Evolutionary conservation across 495 filamentous ascomycete species (phyloP), one percentile per base, ranked within the genome.

Genomic region (Eremomyces bilateralis): DNA sequence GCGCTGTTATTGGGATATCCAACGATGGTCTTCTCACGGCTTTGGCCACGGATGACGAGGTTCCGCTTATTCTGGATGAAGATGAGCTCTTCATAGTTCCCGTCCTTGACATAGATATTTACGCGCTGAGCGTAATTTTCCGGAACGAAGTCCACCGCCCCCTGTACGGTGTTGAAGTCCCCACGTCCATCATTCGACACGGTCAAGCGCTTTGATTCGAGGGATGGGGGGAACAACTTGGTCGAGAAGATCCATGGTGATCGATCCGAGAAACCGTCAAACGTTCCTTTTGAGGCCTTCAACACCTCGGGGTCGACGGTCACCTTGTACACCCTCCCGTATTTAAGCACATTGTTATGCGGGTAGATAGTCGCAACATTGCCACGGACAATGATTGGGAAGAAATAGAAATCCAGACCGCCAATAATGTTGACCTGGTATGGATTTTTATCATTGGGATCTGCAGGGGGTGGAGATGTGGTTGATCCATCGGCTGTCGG

Each of bases 1-100:
- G 37, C 37, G 21, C 37, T 40, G 33, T 40, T 40, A 21, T 39
- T 39, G 17, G 36, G 36, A 18, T 39, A 39, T 6, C 36, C 36
- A 15, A 39, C 36, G 5, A 17, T 39, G 13, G 20, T 24, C 15
- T 17, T 13, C 8, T 37, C 22, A 8, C 31, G 30, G 31, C 30
- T 31, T 22, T 39, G 11, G 16, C 36, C 36, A n/a, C 36, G 36
- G 15, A 39, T 39, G 4, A 19, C 24, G 4, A 39, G 10, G 36
- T 39, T 39, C 4, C 12, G 4, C 20, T 39, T 39, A 31, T 36
- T 16, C 20, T 39, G 31, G 11, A 37, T 17, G 31, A 12, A 39
- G 20, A 39, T 20, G 33, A 39, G 31, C 31, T 39, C 36, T 21
- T 39, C 36, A 31, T 39, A 39, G 36, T 37, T 20, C 6, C 36